A percentile compares a stretch with the other conserved stretches of the same genome.
Conservation (phyloP, 2,329 filamentous ascomycete species). For the Achaetomium macrosporum region DNA sequence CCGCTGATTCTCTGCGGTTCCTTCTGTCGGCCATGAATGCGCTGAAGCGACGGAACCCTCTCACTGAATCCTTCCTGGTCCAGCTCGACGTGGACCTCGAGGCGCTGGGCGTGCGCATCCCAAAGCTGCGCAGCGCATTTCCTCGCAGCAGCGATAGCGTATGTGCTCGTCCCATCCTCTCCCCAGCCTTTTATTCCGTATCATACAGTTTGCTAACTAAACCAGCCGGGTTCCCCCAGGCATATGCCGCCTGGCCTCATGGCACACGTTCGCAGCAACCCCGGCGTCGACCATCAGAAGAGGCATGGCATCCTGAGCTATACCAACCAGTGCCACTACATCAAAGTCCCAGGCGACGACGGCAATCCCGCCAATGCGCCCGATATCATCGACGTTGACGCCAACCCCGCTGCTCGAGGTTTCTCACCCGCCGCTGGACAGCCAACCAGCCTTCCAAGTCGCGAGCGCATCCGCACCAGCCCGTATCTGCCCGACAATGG, state of each 20-base stretch:
- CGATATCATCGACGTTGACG: constrained; percentile 36
- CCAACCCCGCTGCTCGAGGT: constrained; percentile 27
- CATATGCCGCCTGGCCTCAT: constrained; percentile 1
- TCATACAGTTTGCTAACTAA: constrained; percentile 15
- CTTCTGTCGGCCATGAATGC: constrained; percentile 86
- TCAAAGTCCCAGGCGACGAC: constrained; percentile 37
- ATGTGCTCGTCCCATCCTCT: constrained; percentile 27
- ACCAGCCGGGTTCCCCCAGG: constrained; percentile 17
- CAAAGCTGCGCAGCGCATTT: constrained; percentile 50
- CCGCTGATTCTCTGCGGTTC: constrained; percentile 78
- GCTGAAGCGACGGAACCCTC: constrained; percentile 77
- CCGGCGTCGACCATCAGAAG: neutral
- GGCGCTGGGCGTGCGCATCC: constrained; percentile 58
- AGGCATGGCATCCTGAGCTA: constrained; percentile 30
- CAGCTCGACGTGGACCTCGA: constrained; percentile 91
- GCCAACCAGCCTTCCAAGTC: constrained; percentile 18
- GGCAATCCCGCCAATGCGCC: constrained; percentile 35
- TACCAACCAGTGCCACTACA: constrained; percentile 39
- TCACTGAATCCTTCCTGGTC: constrained; percentile 91
- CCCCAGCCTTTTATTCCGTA: neutral
- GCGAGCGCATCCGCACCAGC: constrained; percentile 15
- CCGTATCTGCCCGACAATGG: constrained; percentile 16
- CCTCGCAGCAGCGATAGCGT: constrained; percentile 48
- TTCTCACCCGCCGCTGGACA: constrained; percentile 14
- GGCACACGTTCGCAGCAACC: neutral